Percentiles rank a stretch among this genome's conserved stretches.
Evolutionary conservation across 1,139 yeast genomes (phyloP).

Genomic region (Yamadazyma spencermartinsiae): DNA sequence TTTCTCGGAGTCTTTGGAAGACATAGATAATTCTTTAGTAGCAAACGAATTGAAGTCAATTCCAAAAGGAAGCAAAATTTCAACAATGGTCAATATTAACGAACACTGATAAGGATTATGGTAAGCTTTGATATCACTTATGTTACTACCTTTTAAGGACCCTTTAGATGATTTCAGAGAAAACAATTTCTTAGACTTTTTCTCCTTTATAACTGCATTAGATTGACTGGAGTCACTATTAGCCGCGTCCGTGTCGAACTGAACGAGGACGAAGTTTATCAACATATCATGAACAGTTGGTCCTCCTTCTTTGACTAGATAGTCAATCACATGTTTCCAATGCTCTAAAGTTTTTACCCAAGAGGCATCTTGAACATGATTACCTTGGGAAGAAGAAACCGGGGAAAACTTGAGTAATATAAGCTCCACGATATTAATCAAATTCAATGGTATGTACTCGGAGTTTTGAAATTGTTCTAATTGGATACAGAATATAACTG

Average conservation of each 20-base stretch:
- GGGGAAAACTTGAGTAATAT: slow-evolving; percentile 30
- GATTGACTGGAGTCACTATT: slow-evolving; percentile 5
- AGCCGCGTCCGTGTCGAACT: slow-evolving; percentile 22
- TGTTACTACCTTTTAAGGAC: slow-evolving; percentile 21
- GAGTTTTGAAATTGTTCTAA: slow-evolving; percentile 44
- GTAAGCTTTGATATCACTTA: slow-evolving; percentile 27
- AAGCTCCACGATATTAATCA: slow-evolving; percentile 30
- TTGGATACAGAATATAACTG: slow-evolving; percentile 40
- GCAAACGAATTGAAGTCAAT: slow-evolving; percentile 29
- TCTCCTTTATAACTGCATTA: slow-evolving; percentile 10
- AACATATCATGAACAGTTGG: slow-evolving; percentile 41
- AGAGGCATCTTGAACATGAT: slow-evolving; percentile 34
- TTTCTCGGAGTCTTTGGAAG: slow-evolving; percentile 14
- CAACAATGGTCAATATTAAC: slow-evolving; percentile 32
- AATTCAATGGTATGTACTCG: slow-evolving; percentile 34
- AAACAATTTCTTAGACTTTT: slow-evolving; percentile 11
- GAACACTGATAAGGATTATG: slow-evolving; percentile 38
- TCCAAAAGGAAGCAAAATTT: slow-evolving; percentile 39
- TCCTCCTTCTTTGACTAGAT: slow-evolving; percentile 40
- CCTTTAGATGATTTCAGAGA: slow-evolving; percentile 16
- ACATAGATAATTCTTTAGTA: slow-evolving; percentile 10
- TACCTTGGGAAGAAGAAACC: slow-evolving; percentile 15
- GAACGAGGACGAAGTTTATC: slow-evolving; percentile 30
- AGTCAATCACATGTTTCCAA: slow-evolving; percentile 33
- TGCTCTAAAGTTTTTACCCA: slow-evolving; percentile 37